Evolutionary conservation across 306 rosid species (phyloP).

Genomic region (Mimosa pudica): DNA sequence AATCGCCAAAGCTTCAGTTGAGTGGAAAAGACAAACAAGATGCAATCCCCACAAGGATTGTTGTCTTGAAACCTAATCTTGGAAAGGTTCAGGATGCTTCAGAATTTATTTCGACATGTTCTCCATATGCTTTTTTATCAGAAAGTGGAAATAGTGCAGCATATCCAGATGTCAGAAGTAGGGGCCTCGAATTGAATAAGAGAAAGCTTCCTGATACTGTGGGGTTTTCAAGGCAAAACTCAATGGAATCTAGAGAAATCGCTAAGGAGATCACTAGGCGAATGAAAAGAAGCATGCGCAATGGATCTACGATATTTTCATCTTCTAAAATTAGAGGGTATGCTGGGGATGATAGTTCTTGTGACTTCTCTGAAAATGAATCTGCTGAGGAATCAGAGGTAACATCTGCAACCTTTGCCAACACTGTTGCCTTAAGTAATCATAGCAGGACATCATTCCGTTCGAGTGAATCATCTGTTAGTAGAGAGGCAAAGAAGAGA

Average conservation of each 20-base stretch:
- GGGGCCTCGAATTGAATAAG: conserved; percentile 47
- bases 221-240: conserved; percentile 53
- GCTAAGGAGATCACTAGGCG: conserved; percentile 81
- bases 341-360: conserved; percentile 69
- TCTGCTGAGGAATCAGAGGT: conserved; percentile 59
- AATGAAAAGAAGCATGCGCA: conserved; percentile 59
- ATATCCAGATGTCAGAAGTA: conserved; percentile 43
- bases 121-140: conserved; percentile 54
- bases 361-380: conserved; percentile 67
- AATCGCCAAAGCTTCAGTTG: conserved; percentile 47
- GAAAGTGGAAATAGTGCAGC: conserved; percentile 55
- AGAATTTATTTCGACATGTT: conserved; percentile 50
- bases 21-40: conserved; percentile 48
- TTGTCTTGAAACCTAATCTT: conserved; percentile 86
- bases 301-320: conserved; percentile 41
- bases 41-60: conserved; percentile 73
- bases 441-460: conserved; percentile 54
- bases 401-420: conserved; percentile 45
- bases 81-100: conserved; percentile 63
- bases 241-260: conserved; percentile 74
- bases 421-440: conserved; percentile 45
- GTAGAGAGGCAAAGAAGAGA: conserved; percentile 93
- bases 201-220: conserved; percentile 44
- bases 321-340: conserved; percentile 62
- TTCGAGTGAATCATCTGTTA: conserved; percentile 69